Percentiles rank a stretch among this genome's conserved stretches.
These are phyloP conservation scores for Dactylellina sp. DNA, from an alignment of 2,329 filamentous ascomycete genomes.

Conservation along the genomic window DNA sequence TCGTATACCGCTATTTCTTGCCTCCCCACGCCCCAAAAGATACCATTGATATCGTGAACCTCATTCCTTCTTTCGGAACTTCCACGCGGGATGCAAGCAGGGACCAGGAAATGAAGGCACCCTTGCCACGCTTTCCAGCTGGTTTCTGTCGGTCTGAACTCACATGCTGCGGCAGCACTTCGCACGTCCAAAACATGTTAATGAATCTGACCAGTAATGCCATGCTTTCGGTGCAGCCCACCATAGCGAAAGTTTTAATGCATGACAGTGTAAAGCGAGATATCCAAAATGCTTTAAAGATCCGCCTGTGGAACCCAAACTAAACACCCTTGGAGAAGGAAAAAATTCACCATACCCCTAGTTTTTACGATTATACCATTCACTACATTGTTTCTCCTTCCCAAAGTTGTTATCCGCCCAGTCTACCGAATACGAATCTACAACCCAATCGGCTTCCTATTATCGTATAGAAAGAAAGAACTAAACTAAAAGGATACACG, in stretches of 20 bases:
- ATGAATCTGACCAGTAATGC: slow-evolving; percentile 12
- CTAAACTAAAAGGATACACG: slow-evolving; percentile 23
- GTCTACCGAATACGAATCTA: slow-evolving; percentile 38
- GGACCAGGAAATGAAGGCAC: slow-evolving; percentile 39
- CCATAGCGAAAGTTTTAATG: slow-evolving; percentile 10
- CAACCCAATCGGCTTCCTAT: slow-evolving; percentile 49
- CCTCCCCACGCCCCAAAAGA: slow-evolving; percentile 21
- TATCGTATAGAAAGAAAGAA: slow-evolving; percentile 32
- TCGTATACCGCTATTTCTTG: slow-evolving; percentile 13
- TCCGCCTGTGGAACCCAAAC: slow-evolving; percentile 44
- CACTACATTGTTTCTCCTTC: slow-evolving; percentile 38
- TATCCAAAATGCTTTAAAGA: slow-evolving; percentile 47
- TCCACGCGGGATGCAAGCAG: slow-evolving; percentile 50
- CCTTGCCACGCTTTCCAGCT: slow-evolving; percentile 44
- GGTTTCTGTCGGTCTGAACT: slow-evolving; percentile 4
- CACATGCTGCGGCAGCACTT: slow-evolving; percentile 38
- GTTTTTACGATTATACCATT: not conserved
- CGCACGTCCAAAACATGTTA: slow-evolving; percentile 11
- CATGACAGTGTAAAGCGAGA: slow-evolving; percentile 18
- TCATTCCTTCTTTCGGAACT: slow-evolving; percentile 50
- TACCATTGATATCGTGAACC: slow-evolving; percentile 22
- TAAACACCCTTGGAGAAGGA: slow-evolving; percentile 25
- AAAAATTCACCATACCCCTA: no score
- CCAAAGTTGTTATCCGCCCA: slow-evolving; percentile 24
- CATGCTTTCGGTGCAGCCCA: slow-evolving; percentile 9